phyloP scores from a whole-genome alignment of 352 stramenopile species.

The Pythium periplocum region DNA sequence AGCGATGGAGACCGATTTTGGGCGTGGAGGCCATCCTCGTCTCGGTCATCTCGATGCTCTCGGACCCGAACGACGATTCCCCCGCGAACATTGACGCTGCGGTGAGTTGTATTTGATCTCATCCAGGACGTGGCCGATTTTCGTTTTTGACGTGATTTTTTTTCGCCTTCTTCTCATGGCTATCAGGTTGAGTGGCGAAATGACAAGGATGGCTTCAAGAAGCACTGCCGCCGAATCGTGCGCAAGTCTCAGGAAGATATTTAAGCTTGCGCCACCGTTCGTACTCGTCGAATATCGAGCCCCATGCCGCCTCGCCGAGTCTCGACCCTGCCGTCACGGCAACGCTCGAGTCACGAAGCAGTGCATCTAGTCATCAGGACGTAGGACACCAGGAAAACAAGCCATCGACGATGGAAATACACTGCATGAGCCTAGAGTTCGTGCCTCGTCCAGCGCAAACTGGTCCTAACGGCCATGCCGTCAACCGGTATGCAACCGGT shows the following conservation, averaged over 20 bases:
- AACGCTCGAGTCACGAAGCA: too few species aligned
- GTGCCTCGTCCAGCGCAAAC: too few species aligned
- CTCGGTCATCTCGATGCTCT: slow-evolving; percentile 99
- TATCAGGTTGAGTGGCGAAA: slow-evolving; percentile 87
- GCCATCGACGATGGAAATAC: too few species aligned
- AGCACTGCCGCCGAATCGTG: slow-evolving; percentile 86
- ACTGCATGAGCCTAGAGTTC: too few species aligned
- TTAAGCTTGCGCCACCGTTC: slow-evolving; percentile 27
- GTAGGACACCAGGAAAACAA: too few species aligned
- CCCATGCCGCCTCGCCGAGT: too few species aligned
- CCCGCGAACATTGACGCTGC: slow-evolving; percentile 99
- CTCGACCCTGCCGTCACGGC: too few species aligned
- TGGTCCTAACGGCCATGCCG: too few species aligned
- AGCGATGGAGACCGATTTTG: slow-evolving; percentile 98
- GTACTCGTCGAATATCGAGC: too few species aligned
- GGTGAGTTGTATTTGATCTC: slow-evolving; percentile 42
- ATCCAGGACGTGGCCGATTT: neutral
- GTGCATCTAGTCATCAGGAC: too few species aligned
- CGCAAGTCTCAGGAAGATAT: slow-evolving; percentile 92
- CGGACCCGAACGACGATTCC: slow-evolving; percentile 98
- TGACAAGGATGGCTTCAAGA: slow-evolving; percentile 93
- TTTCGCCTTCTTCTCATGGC: slow-evolving; percentile 1
- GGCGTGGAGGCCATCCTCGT: slow-evolving; percentile 94
- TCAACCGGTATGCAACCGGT: slow-evolving; percentile 8
- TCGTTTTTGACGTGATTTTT: neutral